Percentiles rank a stretch among this genome's conserved stretches.
Conservation (phyloP, 2,329 filamentous ascomycete genomes). For the Stagonosporopsis rhizophila region DNA sequence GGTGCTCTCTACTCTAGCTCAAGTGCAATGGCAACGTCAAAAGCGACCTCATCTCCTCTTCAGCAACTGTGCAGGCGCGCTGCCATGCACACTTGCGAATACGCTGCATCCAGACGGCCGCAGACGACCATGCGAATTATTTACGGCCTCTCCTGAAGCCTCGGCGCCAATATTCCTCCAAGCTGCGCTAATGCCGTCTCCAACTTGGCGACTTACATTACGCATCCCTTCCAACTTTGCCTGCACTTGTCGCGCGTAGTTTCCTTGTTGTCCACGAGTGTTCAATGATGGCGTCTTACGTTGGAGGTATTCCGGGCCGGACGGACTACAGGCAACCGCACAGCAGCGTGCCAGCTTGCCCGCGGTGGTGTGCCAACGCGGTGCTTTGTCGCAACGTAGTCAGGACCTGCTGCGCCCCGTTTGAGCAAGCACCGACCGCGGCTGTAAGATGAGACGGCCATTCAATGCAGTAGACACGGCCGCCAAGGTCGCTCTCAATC, state of each 20-base stretch:
- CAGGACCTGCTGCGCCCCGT: slow-evolving; percentile 4
- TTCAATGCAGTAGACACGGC: not conserved
- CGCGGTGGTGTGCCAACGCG: not conserved
- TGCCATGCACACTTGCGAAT: not conserved
- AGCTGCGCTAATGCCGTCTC: not conserved
- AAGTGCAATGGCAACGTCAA: not conserved
- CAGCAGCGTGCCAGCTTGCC: not conserved
- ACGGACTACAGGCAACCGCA: not conserved
- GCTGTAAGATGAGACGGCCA: slow-evolving; percentile 21
- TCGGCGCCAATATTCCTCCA: slow-evolving; percentile 16
- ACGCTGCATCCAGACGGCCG: not conserved
- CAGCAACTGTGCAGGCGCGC: not conserved
- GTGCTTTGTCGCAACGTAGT: not conserved
- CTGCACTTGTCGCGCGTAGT: not conserved
- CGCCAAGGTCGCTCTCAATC: slow-evolving; percentile 14
- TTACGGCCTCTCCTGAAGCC: slow-evolving; percentile 1
- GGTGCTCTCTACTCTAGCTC: not conserved
- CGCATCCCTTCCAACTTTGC: slow-evolving; percentile 11
- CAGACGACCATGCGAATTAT: not conserved
- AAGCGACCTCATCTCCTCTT: not conserved
- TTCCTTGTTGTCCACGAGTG: slow-evolving; percentile 2
- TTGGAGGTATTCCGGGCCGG: not conserved
- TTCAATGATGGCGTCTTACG: slow-evolving; percentile 4
- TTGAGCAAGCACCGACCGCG: slow-evolving; percentile 12
- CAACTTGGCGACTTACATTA: slow-evolving; percentile 25